Evolutionary conservation across 169 alveolate species (phyloP), one percentile per base, ranked within the genome.

Genomic region (Plasmodium coatneyi): DNA sequence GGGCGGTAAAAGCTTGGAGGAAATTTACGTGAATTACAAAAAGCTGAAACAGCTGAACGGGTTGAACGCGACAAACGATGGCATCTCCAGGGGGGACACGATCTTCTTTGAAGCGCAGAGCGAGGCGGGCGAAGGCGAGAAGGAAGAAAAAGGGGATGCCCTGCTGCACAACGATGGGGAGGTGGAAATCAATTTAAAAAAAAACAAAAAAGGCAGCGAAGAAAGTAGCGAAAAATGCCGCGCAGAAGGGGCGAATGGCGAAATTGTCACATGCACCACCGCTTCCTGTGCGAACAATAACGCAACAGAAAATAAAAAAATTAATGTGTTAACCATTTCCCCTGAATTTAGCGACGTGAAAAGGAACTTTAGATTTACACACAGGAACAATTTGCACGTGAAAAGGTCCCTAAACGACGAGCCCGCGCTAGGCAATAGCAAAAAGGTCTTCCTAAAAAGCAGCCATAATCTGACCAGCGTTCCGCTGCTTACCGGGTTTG

Each of bases 201-300:
- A 87, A 87, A 86, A 86, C 74, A 87, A 87, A 52, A 46, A 46
- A 80, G 76, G 34, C 71, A 87, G 34, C 39, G 83, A 87, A 19
- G 71, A 7, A 54, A 87, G 60, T 56, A 22, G 41, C 43, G n/a
- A 54, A 16, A 52, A 28, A 72, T 52, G 70, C 60, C 71, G 43
- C 30, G 19, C 81, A 10, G 83, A 56, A 43, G 80, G 25, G 79
- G 76, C 28, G 22, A 78, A 76, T 56, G 71, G n/a, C 19, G 78
- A 79, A 54, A 87, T 56, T 36, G 36, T 12, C 39, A 22, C 28
- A 9, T 14, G 46, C 54, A 83, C 14, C 19, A 43, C 41, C 72
- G 30, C 79, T 66, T 70, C 12, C 32, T 25, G 28, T 72, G 93
- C 14, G 43, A 52, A 10, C 32, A 84, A 84, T 74, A 19, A 49